A percentile compares a stretch with the other conserved stretches of the same genome.
These are phyloP conservation scores for Zoysia japonica DNA, from an alignment of 176 grass and related monocot genomes.

Conservation along the genomic window DNA sequence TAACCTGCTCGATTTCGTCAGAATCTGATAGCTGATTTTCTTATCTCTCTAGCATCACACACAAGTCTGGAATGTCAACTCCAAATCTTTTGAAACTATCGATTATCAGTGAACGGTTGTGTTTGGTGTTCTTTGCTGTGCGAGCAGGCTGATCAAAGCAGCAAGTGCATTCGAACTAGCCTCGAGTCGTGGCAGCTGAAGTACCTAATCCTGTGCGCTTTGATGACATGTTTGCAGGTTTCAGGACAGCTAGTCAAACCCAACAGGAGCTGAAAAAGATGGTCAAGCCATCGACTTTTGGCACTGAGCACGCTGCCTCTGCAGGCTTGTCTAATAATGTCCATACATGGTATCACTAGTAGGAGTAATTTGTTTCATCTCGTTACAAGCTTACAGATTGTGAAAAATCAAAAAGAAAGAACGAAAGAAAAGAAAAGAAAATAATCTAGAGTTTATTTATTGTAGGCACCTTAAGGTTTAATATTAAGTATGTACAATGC, in stretches of 20 bases:
- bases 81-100: not conserved
- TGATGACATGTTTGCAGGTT: slow-evolving; percentile 39
- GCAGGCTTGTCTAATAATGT: not conserved
- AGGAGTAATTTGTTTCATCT: too few species aligned
- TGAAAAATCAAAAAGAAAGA: slow-evolving; percentile 12
- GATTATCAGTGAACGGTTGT: not conserved
- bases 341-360: not conserved
- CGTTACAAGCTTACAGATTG: not conserved
- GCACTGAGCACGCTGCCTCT: slow-evolving; percentile 8
- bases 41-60: not conserved
- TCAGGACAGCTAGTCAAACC: slow-evolving; percentile 29
- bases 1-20: not conserved
- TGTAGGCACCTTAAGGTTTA: not conserved
- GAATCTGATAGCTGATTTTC: not conserved
- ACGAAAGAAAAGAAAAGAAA: not conserved
- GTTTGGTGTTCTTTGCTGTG: slow-evolving; percentile 17
- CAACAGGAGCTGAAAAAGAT: slow-evolving; percentile 10
- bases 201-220: slow-evolving; percentile 40
- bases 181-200: slow-evolving; percentile 11
- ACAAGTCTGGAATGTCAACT: not conserved
- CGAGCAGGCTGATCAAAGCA: slow-evolving; percentile 23
- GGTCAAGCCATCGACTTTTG: slow-evolving; percentile 17
- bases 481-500: slow-evolving; percentile 29
- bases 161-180: slow-evolving; percentile 6
- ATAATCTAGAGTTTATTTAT: slow-evolving; percentile 6